Conservation (phyloP, 495 filamentous ascomycete genomes). For the Oidiodendron maius region DNA sequence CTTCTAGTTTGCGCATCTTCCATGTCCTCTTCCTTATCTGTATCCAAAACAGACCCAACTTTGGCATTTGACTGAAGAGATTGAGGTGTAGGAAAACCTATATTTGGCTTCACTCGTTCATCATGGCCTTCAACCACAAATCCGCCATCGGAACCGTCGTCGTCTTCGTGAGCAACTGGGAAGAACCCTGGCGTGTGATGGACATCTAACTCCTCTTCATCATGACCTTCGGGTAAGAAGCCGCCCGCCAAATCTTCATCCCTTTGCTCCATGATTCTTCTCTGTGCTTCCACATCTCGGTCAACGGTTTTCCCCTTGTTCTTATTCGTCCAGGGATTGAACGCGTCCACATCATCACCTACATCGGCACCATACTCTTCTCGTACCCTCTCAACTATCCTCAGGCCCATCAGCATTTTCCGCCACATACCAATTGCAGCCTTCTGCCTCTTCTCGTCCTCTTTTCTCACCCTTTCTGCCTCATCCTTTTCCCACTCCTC, state of each 20-base stretch:
- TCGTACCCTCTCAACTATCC: slow-evolving; percentile 72
- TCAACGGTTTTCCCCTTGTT: slow-evolving; percentile 18
- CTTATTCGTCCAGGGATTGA: slow-evolving; percentile 27
- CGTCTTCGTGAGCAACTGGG: slow-evolving; percentile 20
- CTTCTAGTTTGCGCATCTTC: slow-evolving; percentile 5
- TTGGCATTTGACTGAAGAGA: slow-evolving; percentile 5
- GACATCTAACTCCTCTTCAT: slow-evolving; percentile 19
- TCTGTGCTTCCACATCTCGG: slow-evolving; percentile 16
- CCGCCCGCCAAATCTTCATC: slow-evolving; percentile 49
- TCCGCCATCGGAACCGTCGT: slow-evolving; percentile 19
- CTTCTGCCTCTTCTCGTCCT: slow-evolving; percentile 76
- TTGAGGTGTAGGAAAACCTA: slow-evolving; percentile 15
- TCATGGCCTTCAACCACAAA: slow-evolving; percentile 20
- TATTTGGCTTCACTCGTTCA: slow-evolving; percentile 1
- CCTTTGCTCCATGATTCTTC: slow-evolving; percentile 15
- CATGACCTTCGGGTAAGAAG: slow-evolving; percentile 45
- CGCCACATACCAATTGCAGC: slow-evolving; percentile 73
- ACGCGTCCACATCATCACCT: slow-evolving; percentile 32
- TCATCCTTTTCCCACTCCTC: slow-evolving; percentile 83
- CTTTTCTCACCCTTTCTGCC: slow-evolving; percentile 67
- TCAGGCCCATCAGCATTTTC: slow-evolving; percentile 77
- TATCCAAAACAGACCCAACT: not conserved
- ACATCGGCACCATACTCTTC: slow-evolving; percentile 67
- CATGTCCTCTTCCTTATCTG: slow-evolving; percentile 8
- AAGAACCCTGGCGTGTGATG: slow-evolving; percentile 16